Percentiles rank a stretch among this genome's conserved stretches.
Conservation (phyloP, 139 green algal genomes). For the Micractinium sp. region DNA sequence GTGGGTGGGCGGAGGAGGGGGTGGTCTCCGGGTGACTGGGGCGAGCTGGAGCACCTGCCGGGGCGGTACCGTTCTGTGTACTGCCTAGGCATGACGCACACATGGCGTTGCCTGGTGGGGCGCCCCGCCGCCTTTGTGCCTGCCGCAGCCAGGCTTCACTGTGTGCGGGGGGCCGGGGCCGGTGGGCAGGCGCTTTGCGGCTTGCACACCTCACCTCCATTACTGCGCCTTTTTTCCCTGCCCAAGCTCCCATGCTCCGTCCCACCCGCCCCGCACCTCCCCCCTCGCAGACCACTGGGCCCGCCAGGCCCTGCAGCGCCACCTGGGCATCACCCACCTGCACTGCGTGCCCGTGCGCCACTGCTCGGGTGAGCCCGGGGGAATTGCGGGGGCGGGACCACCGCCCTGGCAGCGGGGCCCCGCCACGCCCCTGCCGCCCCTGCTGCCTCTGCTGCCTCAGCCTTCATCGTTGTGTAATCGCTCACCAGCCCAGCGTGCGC, state of each 20-base stretch:
- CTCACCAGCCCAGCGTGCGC: not conserved
- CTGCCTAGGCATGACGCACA: too few species aligned
- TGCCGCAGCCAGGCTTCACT: too few species aligned
- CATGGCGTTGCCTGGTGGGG: too few species aligned
- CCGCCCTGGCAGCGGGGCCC: too few species aligned
- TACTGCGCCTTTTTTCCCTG: not conserved
- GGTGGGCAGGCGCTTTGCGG: too few species aligned
- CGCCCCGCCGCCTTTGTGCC: too few species aligned
- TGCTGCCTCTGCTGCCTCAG: too few species aligned
- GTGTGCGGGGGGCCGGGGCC: too few species aligned
- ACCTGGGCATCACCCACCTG: constrained; percentile 19
- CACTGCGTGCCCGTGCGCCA: constrained; percentile 56
- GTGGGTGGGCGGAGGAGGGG: not conserved
- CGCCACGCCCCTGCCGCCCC: too few species aligned
- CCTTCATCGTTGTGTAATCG: too few species aligned
- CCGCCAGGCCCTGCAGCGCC: not conserved
- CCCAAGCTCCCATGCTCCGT: too few species aligned
- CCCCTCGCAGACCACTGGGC: constrained; percentile 19
- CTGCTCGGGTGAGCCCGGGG: constrained; percentile 62
- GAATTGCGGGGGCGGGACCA: not conserved
- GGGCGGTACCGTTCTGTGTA: not conserved
- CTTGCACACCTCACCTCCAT: too few species aligned
- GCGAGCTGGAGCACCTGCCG: not conserved
- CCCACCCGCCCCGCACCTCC: not conserved
- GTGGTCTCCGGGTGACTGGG: not conserved